Conservation (phyloP, 192 early-diverging fungal species). For the Glomus cerebriforme region DNA sequence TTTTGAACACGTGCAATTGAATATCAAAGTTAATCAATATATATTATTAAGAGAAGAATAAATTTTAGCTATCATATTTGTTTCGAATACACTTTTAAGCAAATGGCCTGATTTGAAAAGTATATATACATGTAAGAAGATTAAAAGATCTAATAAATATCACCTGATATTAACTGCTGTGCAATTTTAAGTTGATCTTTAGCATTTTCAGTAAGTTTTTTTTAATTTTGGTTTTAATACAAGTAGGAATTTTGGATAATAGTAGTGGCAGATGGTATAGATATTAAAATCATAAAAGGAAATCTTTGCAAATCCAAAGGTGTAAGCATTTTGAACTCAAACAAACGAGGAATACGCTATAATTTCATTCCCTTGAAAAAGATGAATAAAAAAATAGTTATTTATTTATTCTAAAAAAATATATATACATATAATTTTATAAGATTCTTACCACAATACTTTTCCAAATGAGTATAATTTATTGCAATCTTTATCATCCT, state of each 20-base stretch:
- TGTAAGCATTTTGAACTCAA: not conserved
- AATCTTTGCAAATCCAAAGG: not conserved
- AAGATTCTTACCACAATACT: not conserved
- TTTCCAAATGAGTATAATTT: not conserved
- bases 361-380: not conserved
- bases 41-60: too few species aligned
- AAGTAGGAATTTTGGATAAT: not conserved
- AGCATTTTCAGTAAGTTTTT: not conserved
- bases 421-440: too few species aligned
- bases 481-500: not conserved
- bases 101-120: not conserved
- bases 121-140: too few species aligned
- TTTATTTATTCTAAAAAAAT: too few species aligned
- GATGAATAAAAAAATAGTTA: not conserved
- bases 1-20: too few species aligned
- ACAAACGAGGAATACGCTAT: not conserved
- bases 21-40: too few species aligned
- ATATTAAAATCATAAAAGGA: not conserved
- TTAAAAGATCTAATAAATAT: too few species aligned
- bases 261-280: not conserved
- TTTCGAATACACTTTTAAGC: not conserved
- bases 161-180: not conserved
- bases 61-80: not conserved
- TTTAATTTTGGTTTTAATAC: not conserved
- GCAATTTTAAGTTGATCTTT: not conserved